Evolutionary conservation across 805 yeast species (phyloP).

Genomic region (Hanseniaspora thailandica): DNA sequence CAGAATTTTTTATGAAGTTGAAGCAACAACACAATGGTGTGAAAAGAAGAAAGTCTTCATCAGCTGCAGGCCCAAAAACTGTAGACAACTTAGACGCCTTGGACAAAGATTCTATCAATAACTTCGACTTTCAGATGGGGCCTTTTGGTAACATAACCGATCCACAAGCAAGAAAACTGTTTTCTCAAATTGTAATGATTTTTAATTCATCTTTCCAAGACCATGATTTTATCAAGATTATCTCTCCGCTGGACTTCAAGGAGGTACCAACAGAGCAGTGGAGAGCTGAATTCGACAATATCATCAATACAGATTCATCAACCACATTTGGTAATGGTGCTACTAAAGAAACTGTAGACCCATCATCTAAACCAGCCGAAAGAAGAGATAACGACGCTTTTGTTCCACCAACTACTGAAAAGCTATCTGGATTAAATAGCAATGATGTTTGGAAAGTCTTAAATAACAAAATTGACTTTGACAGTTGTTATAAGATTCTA

Average conservation of each 20-base stretch:
- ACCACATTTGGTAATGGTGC: neutral
- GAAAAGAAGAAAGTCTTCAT: constrained; percentile 5
- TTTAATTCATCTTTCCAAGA: constrained; percentile 90
- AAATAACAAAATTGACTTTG: constrained; percentile 7
- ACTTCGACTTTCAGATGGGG: constrained; percentile 29
- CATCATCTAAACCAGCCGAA: neutral
- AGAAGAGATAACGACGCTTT: constrained; percentile 4
- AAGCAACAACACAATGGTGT: neutral
- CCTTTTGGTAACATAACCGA: constrained; percentile 91
- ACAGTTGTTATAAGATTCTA: constrained; percentile 7
- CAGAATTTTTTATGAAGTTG: constrained; percentile 5
- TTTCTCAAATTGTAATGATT: constrained; percentile 82
- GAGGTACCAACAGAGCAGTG: neutral
- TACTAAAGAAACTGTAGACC: neutral
- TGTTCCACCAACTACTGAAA: constrained; percentile 13
- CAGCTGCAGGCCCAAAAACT: too few relatives aligned
- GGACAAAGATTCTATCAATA: neutral
- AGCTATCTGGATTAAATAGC: constrained; percentile 5
- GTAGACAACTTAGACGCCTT: neutral
- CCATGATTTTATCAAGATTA: constrained; percentile 53
- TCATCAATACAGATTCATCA: constrained; percentile 3
- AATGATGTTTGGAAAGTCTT: constrained; percentile 9
- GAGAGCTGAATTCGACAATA: constrained; percentile 10
- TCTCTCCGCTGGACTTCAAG: constrained; percentile 11
- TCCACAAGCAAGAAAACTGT: constrained; percentile 75